These are phyloP conservation scores for Penicillium maclennaniae DNA, from an alignment of 495 filamentous ascomycete species.

Conservation along the genomic window DNA sequence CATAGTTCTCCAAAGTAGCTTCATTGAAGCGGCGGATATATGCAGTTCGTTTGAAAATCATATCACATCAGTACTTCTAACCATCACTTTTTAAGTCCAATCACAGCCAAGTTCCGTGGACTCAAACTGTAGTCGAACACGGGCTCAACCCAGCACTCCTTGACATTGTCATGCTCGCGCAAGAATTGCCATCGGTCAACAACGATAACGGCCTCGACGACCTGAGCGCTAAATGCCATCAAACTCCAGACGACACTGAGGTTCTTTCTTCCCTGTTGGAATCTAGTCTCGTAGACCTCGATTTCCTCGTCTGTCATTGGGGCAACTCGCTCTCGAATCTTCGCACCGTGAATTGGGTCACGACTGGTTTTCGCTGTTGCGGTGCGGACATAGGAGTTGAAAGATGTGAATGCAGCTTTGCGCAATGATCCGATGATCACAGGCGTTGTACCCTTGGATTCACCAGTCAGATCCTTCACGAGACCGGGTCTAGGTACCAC, in stretches of 20 bases:
- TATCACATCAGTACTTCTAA: conserved; percentile 2
- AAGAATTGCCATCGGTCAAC: conserved; percentile 90
- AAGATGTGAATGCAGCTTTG: conserved; percentile 74
- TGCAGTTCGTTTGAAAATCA: conserved; percentile 1
- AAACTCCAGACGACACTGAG: conserved; percentile 84
- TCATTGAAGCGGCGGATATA: neutral
- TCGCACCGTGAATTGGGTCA: conserved; percentile 51
- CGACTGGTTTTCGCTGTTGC: conserved; percentile 68
- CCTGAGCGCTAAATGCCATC: conserved; percentile 89
- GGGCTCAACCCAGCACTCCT: conserved; percentile 82
- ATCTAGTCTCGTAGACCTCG: conserved; percentile 59
- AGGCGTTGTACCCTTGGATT: conserved; percentile 29
- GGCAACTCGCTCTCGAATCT: conserved; percentile 57
- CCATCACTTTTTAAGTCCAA: conserved; percentile 73
- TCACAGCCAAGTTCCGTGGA: conserved; percentile 83
- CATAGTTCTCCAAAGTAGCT: too few relatives aligned
- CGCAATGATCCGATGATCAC: conserved; percentile 81
- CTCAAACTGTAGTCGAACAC: conserved; percentile 90
- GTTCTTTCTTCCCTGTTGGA: conserved; percentile 67
- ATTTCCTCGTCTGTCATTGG: conserved; percentile 71
- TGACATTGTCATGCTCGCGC: conserved; percentile 63
- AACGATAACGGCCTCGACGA: conserved; percentile 86
- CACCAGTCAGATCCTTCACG: conserved; percentile 32
- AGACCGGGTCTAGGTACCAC: conserved; percentile 58
- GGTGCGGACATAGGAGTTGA: conserved; percentile 72